Evolutionary conservation across 1,139 yeast genomes (phyloP).

Genomic region (Entelexis paramagnoliae): DNA sequence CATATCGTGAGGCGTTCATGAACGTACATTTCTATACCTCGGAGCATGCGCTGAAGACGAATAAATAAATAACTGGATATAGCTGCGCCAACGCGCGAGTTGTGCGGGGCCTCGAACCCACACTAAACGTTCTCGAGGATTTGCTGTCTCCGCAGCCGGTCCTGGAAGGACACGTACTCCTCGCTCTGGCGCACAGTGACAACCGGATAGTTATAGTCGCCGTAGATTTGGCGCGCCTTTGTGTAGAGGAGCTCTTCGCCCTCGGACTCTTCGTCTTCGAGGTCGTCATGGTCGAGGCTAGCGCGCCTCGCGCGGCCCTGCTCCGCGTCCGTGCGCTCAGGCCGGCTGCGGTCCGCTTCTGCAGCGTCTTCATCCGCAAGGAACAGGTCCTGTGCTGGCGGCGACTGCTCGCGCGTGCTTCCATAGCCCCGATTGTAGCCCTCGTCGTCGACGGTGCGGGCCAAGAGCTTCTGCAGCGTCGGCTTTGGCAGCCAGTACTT

Average conservation of each 20-base stretch:
- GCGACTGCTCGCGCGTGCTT: background rate
- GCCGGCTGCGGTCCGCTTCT: no score
- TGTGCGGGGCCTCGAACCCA: no score
- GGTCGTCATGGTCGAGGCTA: background rate
- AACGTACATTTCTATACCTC: no score
- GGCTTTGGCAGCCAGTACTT: conserved; percentile 69
- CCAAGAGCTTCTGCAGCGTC: conserved; percentile 9
- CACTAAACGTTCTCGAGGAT: conserved; percentile 13
- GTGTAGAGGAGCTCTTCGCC: conserved; percentile 34
- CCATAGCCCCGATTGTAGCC: background rate
- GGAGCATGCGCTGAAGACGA: no score
- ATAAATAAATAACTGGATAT: no score
- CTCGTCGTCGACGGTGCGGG: background rate
- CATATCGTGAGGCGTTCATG: no score
- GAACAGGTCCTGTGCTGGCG: no score
- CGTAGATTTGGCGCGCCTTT: conserved; percentile 40
- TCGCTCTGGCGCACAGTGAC: conserved; percentile 40
- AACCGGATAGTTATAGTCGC: conserved; percentile 51
- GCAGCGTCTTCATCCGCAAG: background rate
- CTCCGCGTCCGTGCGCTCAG: background rate
- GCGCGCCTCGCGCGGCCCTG: background rate
- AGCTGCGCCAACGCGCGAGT: no score
- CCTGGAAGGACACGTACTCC: conserved; percentile 30
- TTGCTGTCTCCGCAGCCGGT: conserved; percentile 18
- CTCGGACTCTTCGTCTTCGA: conserved; percentile 19